A percentile compares a stretch with the other conserved stretches of the same genome.
These are phyloP conservation scores for Rubia peregrina DNA, from an alignment of 305 asterid genomes.

Conservation along the genomic window DNA sequence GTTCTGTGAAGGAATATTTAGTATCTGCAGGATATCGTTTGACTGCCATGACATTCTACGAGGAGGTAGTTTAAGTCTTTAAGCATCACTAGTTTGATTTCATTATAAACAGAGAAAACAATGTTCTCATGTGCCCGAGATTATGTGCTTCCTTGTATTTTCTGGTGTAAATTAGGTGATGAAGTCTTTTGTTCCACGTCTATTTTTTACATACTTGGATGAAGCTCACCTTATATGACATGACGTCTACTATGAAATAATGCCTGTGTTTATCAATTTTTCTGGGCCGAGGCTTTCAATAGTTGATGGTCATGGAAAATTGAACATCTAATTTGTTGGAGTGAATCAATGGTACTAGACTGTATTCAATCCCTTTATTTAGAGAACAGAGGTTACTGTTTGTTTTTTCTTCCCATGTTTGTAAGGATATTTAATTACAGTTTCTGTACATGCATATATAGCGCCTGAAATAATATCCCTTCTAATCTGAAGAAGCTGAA, in stretches of 20 bases:
- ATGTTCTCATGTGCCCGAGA: neutral
- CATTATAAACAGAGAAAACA: neutral
- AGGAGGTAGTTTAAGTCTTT: slow-evolving; percentile 76
- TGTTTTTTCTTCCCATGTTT: neutral
- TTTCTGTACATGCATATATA: too few species aligned
- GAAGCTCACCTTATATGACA: neutral
- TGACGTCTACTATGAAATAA: neutral
- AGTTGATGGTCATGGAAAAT: neutral
- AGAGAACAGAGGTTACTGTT: neutral
- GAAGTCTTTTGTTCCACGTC: neutral
- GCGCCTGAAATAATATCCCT: neutral
- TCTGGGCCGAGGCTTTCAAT: neutral
- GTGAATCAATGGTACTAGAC: neutral
- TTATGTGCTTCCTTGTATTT: neutral
- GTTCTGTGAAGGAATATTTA: slow-evolving; percentile 94
- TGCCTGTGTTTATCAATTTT: neutral
- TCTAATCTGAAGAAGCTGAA: neutral
- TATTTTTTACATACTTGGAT: neutral
- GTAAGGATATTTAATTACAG: neutral
- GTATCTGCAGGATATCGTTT: slow-evolving; percentile 92
- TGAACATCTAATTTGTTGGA: slow-evolving; percentile 3
- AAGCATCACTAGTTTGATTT: slow-evolving; percentile 14
- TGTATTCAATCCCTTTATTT: neutral
- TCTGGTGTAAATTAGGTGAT: neutral
- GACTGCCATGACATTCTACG: slow-evolving; percentile 98